These are phyloP conservation scores for Collybiopsis confluens DNA, from an alignment of 768 basidiomycete species.

Conservation along the genomic window DNA sequence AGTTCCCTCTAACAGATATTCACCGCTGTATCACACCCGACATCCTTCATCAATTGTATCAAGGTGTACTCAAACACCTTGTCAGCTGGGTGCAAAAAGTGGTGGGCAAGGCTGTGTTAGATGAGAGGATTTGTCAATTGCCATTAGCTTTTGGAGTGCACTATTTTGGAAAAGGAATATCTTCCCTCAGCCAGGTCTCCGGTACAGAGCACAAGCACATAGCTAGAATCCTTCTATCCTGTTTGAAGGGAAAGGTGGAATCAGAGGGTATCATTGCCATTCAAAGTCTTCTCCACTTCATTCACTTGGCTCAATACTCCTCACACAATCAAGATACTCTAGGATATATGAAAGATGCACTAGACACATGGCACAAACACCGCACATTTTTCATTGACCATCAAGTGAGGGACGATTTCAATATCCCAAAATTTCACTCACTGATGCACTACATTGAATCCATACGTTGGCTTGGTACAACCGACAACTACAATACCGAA, in stretches of 20 bases:
- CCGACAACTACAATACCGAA: too few relatives aligned
- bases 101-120: slow-evolving; percentile 26
- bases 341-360: too few relatives aligned
- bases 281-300: slow-evolving; percentile 29
- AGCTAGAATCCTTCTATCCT: slow-evolving; percentile 20
- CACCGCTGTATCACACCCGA: slow-evolving; percentile 39
- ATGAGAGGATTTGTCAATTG: slow-evolving; percentile 29
- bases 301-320: too few relatives aligned
- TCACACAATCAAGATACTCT: too few relatives aligned
- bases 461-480: too few relatives aligned
- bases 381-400: slow-evolving; percentile 16
- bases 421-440: too few relatives aligned
- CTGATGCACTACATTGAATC: too few relatives aligned
- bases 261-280: slow-evolving; percentile 10
- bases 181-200: slow-evolving; percentile 29
- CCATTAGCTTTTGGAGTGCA: slow-evolving; percentile 24
- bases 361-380: slow-evolving; percentile 16
- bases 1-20: slow-evolving; percentile 37
- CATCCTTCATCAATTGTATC: slow-evolving; percentile 44
- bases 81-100: slow-evolving; percentile 28
- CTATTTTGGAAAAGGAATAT: slow-evolving; percentile 34
- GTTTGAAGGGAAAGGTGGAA: slow-evolving; percentile 7
- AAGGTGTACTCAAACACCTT: slow-evolving; percentile 43
- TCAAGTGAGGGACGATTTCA: slow-evolving; percentile 16
- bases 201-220: slow-evolving; percentile 36